phyloP scores from a whole-genome alignment of 2,329 filamentous ascomycete genomes.

The Fusarium bulbicola region DNA sequence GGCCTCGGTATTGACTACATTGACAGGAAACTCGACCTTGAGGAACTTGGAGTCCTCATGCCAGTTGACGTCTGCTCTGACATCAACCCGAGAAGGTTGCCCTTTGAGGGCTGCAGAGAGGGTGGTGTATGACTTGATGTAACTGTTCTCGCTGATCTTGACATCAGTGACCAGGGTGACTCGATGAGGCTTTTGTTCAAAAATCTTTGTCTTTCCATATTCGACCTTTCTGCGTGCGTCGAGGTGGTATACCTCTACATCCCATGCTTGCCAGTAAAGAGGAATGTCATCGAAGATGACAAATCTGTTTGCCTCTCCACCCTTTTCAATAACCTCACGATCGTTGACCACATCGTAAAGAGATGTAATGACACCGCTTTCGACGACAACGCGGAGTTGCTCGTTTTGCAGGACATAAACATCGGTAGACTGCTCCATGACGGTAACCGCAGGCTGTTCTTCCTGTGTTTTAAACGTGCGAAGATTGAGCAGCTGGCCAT shows the following conservation, averaged over 20 bases:
- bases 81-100: conserved; percentile 72
- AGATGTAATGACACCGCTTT: conserved; percentile 82
- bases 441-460: conserved; percentile 59
- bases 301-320: conserved; percentile 85
- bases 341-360: conserved; percentile 78
- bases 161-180: conserved; percentile 87
- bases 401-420: conserved; percentile 84
- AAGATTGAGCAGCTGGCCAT: conserved; percentile 62
- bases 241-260: conserved; percentile 96
- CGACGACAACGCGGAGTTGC: conserved; percentile 76
- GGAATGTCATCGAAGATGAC: conserved; percentile 98
- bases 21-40: conserved; percentile 97
- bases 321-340: conserved; percentile 79
- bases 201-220: conserved; percentile 73
- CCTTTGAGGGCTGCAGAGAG: conserved; percentile 74
- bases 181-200: conserved; percentile 75
- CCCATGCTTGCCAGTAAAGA: conserved; percentile 97
- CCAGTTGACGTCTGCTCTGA: conserved; percentile 92
- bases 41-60: conserved; percentile 97
- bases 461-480: conserved; percentile 58
- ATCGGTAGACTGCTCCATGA: conserved; percentile 62
- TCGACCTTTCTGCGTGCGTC: conserved; percentile 82
- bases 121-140: conserved; percentile 85
- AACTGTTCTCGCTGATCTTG: conserved; percentile 86
- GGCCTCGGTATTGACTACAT: conserved; percentile 89